Evolutionary conservation across 2,329 filamentous ascomycete species (phyloP).

Genomic region (Fusarium sarcochroum): DNA sequence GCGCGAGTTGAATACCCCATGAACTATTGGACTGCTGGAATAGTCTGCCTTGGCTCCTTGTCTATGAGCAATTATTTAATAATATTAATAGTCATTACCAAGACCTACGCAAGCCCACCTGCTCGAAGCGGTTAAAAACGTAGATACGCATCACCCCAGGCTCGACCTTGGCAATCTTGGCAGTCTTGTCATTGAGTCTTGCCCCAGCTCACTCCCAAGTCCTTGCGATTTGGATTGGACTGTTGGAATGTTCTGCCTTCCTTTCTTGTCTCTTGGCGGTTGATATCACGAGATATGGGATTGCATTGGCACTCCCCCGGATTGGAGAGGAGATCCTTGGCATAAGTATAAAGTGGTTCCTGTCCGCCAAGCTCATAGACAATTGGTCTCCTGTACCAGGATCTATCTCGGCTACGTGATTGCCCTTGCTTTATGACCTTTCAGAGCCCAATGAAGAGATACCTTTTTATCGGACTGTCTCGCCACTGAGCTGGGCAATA

Average conservation of each 20-base stretch:
- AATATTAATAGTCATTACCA: no score
- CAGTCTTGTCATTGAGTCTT: no score
- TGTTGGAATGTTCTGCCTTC: slow-evolving; percentile 20
- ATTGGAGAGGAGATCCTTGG: slow-evolving; percentile 35
- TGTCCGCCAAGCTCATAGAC: slow-evolving; percentile 18
- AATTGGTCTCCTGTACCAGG: slow-evolving; percentile 17
- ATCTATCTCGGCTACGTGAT: slow-evolving; percentile 24
- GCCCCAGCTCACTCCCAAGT: no score
- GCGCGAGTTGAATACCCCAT: no score
- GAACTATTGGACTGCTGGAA: no score
- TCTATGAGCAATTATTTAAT: no score
- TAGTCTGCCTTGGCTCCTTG: no score
- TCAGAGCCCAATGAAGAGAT: slow-evolving; percentile 1
- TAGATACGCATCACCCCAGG: background rate
- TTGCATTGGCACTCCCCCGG: slow-evolving; percentile 25
- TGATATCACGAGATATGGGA: slow-evolving; percentile 29
- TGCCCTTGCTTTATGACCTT: slow-evolving; percentile 1
- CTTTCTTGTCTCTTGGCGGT: slow-evolving; percentile 36
- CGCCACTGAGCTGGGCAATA: background rate
- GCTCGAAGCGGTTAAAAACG: background rate
- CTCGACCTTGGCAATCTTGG: no score
- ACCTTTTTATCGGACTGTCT: background rate
- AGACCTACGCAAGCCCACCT: no score
- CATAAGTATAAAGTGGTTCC: slow-evolving; percentile 32
- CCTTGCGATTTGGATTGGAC: background rate